Evolutionary conservation across 768 basidiomycete species (phyloP), one percentile per base, ranked within the genome.

Genomic region (Cubamyces sp.): DNA sequence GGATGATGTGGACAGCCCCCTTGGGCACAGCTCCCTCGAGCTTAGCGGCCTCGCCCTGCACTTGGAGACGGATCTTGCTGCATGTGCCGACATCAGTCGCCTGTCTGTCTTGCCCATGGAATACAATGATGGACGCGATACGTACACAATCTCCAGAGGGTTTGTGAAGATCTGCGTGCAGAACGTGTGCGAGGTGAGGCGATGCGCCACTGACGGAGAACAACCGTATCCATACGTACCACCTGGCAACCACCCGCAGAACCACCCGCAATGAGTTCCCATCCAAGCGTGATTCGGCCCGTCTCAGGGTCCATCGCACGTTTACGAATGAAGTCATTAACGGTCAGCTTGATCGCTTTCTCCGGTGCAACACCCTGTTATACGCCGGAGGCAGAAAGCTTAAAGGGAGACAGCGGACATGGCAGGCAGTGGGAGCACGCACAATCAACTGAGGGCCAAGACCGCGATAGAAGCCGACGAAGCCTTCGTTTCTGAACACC

Each of bases 201-300:
- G 61, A 42, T 54, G n/a, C 46, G 50, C 45, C 48, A 41, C 19
- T 14, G n/a, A 14, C 40, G 23, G 34, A 34, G 34, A 34, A 34
- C 34, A 59, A 34, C 39, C 11, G 25, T 7, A 41, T 42, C 11
- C 28, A 42, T 34, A 87, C 92, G 64, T 74, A 97, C 96, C 71
- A 99, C 97, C 88, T 99, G 97, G 73, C 93, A 96, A 70, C 90
- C 97, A 72, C 97, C 97, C 41, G 97, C 97, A 40, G 83, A 79
- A 68, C 91, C 97, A 78, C 97, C 97, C 37, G 96, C 96, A 5
- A 92, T 61, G 18, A 98, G 68, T 76, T 99, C 97, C 92, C 93
- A 95, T n/a, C 69, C 68, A n/a, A 97, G 71, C 60, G 88, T 85
- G 74, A 99, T 99, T 57, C 94, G 84, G 14, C 97, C 97, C 11